Percentiles rank a stretch among this genome's conserved stretches.
Conservation (phyloP, 768 basidiomycete genomes). For the Rhizopogon salebrosus region DNA sequence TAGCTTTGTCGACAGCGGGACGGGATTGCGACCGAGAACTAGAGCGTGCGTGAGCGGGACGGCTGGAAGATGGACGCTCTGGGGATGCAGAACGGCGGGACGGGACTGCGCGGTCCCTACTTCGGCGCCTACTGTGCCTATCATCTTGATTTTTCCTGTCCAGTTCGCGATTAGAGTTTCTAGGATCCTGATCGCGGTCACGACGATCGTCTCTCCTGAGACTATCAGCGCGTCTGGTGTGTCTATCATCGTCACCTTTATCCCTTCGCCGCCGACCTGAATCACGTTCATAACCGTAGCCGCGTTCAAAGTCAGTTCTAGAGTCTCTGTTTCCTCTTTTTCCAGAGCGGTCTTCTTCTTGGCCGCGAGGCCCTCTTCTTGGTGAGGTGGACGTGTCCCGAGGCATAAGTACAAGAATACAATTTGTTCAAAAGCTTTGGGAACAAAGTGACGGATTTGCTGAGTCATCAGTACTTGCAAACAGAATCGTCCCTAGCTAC, state of each 20-base stretch:
- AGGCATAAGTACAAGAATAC: neutral
- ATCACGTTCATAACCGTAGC: slow-evolving; percentile 5
- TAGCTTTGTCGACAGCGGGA: slow-evolving; percentile 52
- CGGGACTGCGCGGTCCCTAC: slow-evolving; percentile 26
- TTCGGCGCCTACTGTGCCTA: slow-evolving; percentile 20
- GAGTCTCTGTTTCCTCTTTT: slow-evolving; percentile 7
- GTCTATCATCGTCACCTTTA: slow-evolving; percentile 16
- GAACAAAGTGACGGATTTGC: neutral
- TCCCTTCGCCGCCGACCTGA: slow-evolving; percentile 14
- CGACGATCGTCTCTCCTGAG: slow-evolving; percentile 11
- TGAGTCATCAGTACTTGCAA: slow-evolving; percentile 3
- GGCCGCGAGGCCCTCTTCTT: slow-evolving; percentile 6
- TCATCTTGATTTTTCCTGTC: slow-evolving; percentile 36
- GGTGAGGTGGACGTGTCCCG: neutral
- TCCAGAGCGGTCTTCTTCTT: slow-evolving; percentile 9
- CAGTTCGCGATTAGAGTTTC: slow-evolving; percentile 37
- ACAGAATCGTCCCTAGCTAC: no score
- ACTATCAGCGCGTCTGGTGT: neutral
- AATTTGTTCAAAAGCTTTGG: neutral
- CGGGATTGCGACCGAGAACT: slow-evolving; percentile 37
- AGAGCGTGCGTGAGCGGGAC: slow-evolving; percentile 29
- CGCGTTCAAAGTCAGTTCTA: neutral
- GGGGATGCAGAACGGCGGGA: slow-evolving; percentile 62
- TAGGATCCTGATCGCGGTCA: slow-evolving; percentile 2
- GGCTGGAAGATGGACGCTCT: slow-evolving; percentile 21